phyloP scores from a whole-genome alignment of 192 early-diverging fungal genomes.

The Coemansia sp. region DNA sequence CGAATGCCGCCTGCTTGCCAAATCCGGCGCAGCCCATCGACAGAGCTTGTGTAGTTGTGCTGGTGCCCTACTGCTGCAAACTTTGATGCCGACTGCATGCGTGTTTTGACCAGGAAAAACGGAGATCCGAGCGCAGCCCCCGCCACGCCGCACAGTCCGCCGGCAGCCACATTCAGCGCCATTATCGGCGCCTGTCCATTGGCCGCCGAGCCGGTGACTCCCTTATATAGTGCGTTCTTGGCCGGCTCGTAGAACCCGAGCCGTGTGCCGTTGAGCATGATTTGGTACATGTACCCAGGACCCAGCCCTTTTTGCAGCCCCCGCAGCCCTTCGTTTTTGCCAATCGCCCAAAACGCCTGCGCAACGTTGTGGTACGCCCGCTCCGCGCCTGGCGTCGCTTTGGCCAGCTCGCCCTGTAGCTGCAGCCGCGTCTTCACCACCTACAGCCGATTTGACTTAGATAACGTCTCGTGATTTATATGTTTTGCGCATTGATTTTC shows the following conservation, averaged over 20 bases:
- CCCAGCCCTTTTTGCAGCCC: conserved; percentile 86
- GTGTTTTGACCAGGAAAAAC: conserved; percentile 88
- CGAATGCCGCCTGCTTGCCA: conserved; percentile 69
- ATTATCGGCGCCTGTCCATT: conserved; percentile 38
- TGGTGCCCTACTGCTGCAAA: conserved; percentile 78
- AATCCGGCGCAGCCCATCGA: conserved; percentile 66
- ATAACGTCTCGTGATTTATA: not conserved
- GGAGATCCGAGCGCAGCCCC: conserved; percentile 84
- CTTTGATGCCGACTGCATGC: conserved; percentile 74
- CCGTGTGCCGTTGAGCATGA: conserved; percentile 89
- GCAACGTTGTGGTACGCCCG: conserved; percentile 75
- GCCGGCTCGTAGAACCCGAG: conserved; percentile 90
- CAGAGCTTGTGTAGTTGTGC: conserved; percentile 75
- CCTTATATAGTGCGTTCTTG: conserved; percentile 57
- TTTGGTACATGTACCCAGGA: conserved; percentile 88
- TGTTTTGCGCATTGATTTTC: no score
- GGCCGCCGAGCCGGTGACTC: conserved; percentile 40
- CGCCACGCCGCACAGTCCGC: conserved; percentile 74
- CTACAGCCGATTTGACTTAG: conserved; percentile 35
- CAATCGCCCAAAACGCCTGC: conserved; percentile 74
- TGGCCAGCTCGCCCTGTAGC: conserved; percentile 84
- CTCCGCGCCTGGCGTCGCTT: conserved; percentile 39
- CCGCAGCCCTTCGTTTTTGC: conserved; percentile 77
- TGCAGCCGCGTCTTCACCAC: conserved; percentile 93
- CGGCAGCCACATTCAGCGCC: conserved; percentile 68